Percentiles rank a stretch among this genome's conserved stretches.
Evolutionary conservation across 805 yeast species (phyloP).

Genomic region (Brettanomyces nanus): DNA sequence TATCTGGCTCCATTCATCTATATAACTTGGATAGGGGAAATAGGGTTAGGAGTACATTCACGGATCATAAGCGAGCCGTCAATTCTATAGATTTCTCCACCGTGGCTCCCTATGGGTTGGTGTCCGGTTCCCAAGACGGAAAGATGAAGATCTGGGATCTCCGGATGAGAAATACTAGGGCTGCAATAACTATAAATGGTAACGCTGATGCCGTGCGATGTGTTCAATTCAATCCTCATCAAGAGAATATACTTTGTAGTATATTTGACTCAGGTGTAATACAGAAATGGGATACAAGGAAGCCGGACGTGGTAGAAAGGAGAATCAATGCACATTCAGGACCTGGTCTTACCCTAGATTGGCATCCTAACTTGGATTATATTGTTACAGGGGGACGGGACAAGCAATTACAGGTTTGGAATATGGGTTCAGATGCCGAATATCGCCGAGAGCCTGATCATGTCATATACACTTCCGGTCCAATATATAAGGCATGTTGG

Average conservation of each 20-base stretch:
- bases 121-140: slow-evolving; percentile 77
- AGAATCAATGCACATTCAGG: slow-evolving; percentile 85
- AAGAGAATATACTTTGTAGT: slow-evolving; percentile 54
- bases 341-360: slow-evolving; percentile 79
- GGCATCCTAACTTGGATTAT: slow-evolving; percentile 79
- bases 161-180: slow-evolving; percentile 36
- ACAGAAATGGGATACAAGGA: slow-evolving; percentile 81
- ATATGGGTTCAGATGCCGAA: slow-evolving; percentile 33
- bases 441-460: slow-evolving; percentile 52
- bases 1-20: slow-evolving; percentile 38
- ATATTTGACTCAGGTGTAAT: slow-evolving; percentile 86
- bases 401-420: slow-evolving; percentile 73
- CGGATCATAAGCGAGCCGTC: slow-evolving; percentile 39
- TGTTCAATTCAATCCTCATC: slow-evolving; percentile 45
- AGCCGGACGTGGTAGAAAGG: slow-evolving; percentile 52
- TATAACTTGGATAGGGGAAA: slow-evolving; percentile 24
- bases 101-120: slow-evolving; percentile 31
- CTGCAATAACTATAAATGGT: slow-evolving; percentile 44
- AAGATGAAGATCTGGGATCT: slow-evolving; percentile 71
- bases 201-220: slow-evolving; percentile 65
- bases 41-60: slow-evolving; percentile 23
- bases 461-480: slow-evolving; percentile 65
- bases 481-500: slow-evolving; percentile 76
- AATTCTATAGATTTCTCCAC: slow-evolving; percentile 35
- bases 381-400: slow-evolving; percentile 92